Conservation (phyloP, 345 rosid genomes). For the Eucalyptus curtisii region DNA sequence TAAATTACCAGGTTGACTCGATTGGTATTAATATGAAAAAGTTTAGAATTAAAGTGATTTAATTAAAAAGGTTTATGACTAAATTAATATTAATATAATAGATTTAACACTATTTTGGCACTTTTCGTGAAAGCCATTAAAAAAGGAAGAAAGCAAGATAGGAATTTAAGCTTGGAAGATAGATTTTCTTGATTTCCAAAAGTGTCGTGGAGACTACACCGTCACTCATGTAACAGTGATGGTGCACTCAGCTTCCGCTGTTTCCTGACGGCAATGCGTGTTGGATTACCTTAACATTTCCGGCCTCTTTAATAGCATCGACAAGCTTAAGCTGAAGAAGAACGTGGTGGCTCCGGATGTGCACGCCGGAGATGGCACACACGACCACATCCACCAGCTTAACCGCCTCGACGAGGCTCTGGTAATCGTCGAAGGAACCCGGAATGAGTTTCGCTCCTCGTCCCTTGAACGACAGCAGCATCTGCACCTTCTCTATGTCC, state of each 20-base stretch:
- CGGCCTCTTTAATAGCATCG: slow-evolving; percentile 77
- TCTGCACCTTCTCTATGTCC: slow-evolving; percentile 66
- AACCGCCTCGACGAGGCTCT: slow-evolving; percentile 39
- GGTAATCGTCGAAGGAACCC: slow-evolving; percentile 52
- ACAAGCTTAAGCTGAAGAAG: slow-evolving; percentile 80
- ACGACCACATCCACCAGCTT: slow-evolving; percentile 64
- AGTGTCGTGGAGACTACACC: not conserved
- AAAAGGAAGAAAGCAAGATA: not conserved
- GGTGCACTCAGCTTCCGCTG: not conserved
- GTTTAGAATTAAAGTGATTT: not conserved
- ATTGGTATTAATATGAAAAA: too few relatives aligned
- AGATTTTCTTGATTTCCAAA: not conserved
- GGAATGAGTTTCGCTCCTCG: slow-evolving; percentile 46
- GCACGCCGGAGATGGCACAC: slow-evolving; percentile 78
- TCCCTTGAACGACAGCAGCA: slow-evolving; percentile 40
- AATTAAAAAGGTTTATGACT: too few relatives aligned
- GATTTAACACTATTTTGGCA: rapidly evolving
- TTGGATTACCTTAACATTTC: slow-evolving; percentile 54
- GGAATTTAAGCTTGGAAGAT: not conserved
- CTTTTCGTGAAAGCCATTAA: not conserved
- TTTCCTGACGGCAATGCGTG: not conserved
- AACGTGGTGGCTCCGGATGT: slow-evolving; percentile 60
- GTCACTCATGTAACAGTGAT: not conserved
- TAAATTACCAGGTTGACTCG: rapidly evolving
- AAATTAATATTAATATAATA: too few relatives aligned